Base-by-base conservation (phyloP, 768 basidiomycete genomes). In the Psilocybe cyanescens region DNA sequence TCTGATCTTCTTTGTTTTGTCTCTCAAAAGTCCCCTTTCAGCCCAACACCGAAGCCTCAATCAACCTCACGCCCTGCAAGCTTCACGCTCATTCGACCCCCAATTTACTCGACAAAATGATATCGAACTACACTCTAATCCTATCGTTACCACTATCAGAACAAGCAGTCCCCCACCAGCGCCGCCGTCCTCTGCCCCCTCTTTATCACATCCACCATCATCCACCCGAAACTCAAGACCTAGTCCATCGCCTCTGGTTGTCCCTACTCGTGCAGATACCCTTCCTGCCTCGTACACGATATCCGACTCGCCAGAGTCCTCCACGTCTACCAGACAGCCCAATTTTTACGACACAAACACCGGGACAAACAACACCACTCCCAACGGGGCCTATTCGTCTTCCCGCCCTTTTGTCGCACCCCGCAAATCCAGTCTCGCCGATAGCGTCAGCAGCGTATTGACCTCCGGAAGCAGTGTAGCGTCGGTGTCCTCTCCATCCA, bases 41-140 rank as follows among this genome's bases (percentile, higher is more conserved):
- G 76, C 70, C 14, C 73, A 71, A 12, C 68, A 75, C 30, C 75
- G 71, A 54, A 30, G 33, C 28, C 33, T 14, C n/a, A 66, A 46
- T 68, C 39, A 63, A 70, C 41, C 73, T 72, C 35, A 63, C 72
- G 35, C 69, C 8, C 71, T 80, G 30, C 79, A 79, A 41, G 63
- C 73, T 14, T 78, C 80, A 19, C 79, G 78, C 53, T 81, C 81
- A 11, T 71, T 76, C 50, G 79, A 82, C 59, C 78, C 81, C 28
- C 65, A 76, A 48, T 70, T 69, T 49, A 66, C 67, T 48, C 71
- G 69, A 47, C 60, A 62, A 46, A 69, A 60, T 58, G 66, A 74
- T 58, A 66, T 56, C 57, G 65, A 64, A 47, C 45, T 71, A 54
- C 71, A 72, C 52, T 63, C 67, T 17, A 24, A 69, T 59, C 57